Evolutionary conservation across 768 basidiomycete species (phyloP), one percentile per base, ranked within the genome.

Genomic region (Mycena latifolia): DNA sequence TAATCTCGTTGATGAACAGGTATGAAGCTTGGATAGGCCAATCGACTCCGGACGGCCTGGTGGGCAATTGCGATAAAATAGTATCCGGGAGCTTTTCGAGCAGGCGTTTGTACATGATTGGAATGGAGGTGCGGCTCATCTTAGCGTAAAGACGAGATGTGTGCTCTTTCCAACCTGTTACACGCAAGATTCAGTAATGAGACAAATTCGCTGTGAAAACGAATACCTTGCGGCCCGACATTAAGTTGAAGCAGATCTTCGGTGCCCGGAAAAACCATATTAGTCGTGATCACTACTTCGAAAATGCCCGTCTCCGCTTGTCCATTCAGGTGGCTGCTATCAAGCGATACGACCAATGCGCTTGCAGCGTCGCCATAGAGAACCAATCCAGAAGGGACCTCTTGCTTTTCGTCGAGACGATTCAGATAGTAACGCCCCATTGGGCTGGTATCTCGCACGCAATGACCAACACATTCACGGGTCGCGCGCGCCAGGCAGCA

Each of bases 41-140:
- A n/a, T n/a, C n/a, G n/a, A n/a, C 14, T n/a, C n/a, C n/a, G n/a
- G n/a, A n/a, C n/a, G n/a, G n/a, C n/a, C n/a, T n/a, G n/a, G n/a
- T n/a, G n/a, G 66, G 46, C 66, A 67, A 55, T 67, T 60, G n/a
- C n/a, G n/a, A n/a, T 57, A 62, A 20, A 53, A 57, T 17, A 20
- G 7, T 6, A 58, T 45, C 15, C 3, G 55, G 61, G 10, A 62
- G 55, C 9, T 48, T 51, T n/a, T 27, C 27, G 25, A 61, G 60
- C 9, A 67, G 43, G 1, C 33, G 37, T 8, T 52, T 24, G 14
- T 56, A 67, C 20, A 67, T 39, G 20, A 48, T 1, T 9, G 66
- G 60, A 0, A 53, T 50, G 33, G 37, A 50, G 7, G 31, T 12
- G 29, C 29, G 48, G 10, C 39, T 52, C 2, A 55, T 17, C 22